Percentiles rank a stretch among this genome's conserved stretches.
Conservation (phyloP, 805 yeast genomes). For the Sungouiella thailandica region DNA sequence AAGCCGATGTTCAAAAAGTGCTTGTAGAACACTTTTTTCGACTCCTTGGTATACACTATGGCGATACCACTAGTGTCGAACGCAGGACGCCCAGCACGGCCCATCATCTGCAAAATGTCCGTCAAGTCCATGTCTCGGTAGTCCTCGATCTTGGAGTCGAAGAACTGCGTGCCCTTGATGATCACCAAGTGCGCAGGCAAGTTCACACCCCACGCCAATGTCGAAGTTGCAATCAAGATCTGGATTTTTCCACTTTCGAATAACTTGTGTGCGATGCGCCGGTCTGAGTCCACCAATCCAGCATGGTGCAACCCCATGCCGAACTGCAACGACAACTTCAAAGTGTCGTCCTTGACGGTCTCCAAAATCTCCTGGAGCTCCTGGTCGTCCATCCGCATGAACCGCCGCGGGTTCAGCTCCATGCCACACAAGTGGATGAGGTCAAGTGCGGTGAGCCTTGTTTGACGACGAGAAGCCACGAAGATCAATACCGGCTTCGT, state of each 20-base stretch:
- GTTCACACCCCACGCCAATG: slow-evolving; percentile 84
- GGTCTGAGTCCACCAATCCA: slow-evolving; percentile 69
- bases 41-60: slow-evolving; percentile 69
- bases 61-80: slow-evolving; percentile 68
- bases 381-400: slow-evolving; percentile 57
- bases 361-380: slow-evolving; percentile 50
- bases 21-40: slow-evolving; percentile 70
- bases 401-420: slow-evolving; percentile 72
- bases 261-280: slow-evolving; percentile 63
- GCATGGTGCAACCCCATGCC: slow-evolving; percentile 84
- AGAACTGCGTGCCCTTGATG: slow-evolving; percentile 69
- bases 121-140: slow-evolving; percentile 75
- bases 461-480: slow-evolving; percentile 80
- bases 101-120: slow-evolving; percentile 81
- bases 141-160: slow-evolving; percentile 40
- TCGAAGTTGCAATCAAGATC: slow-evolving; percentile 70
- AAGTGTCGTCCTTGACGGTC: slow-evolving; percentile 76
- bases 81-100: slow-evolving; percentile 81
- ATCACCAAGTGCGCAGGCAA: slow-evolving; percentile 44
- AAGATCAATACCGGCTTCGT: slow-evolving; percentile 77
- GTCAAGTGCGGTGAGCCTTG: slow-evolving; percentile 75
- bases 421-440: slow-evolving; percentile 73
- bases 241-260: slow-evolving; percentile 71
- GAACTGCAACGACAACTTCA: slow-evolving; percentile 59
- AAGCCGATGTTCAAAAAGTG: slow-evolving; percentile 75